Evolutionary conservation across 371 early-diverging fungal genomes (phyloP).

Genomic region (Saksenaea vasiformis): DNA sequence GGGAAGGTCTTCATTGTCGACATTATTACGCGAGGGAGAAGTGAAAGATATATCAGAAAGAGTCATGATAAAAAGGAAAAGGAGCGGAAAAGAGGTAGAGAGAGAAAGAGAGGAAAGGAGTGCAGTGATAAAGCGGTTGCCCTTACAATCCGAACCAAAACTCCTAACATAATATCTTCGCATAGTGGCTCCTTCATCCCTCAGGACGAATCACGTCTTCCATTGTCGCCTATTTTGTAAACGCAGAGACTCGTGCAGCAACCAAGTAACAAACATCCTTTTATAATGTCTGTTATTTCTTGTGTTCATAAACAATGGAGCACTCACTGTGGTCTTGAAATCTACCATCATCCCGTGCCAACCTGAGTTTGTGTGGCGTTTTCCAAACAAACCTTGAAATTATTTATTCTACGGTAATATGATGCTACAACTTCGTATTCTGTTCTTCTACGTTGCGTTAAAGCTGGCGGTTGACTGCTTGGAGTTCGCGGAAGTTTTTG

Average conservation of each 20-base stretch:
- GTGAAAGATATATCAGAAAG: not conserved
- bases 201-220: not conserved
- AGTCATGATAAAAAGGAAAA: constrained; percentile 4
- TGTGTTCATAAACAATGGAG: constrained; percentile 5
- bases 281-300: not conserved
- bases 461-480: no score
- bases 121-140: not conserved
- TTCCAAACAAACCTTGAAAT: no score
- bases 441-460: no score
- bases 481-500: no score
- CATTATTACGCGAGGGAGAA: not conserved
- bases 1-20: not conserved
- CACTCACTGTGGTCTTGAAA: constrained; percentile 5
- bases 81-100: constrained; percentile 9
- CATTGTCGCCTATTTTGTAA: not conserved
- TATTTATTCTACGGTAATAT: no score
- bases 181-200: not conserved
- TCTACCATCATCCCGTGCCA: no score
- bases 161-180: constrained; percentile 2
- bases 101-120: constrained; percentile 4
- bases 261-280: not conserved
- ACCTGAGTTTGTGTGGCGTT: no score
- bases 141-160: not conserved
- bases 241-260: not conserved
- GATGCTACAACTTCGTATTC: no score